phyloP scores from a whole-genome alignment of 208 protist genomes.

The Leishmania tarentolae region DNA sequence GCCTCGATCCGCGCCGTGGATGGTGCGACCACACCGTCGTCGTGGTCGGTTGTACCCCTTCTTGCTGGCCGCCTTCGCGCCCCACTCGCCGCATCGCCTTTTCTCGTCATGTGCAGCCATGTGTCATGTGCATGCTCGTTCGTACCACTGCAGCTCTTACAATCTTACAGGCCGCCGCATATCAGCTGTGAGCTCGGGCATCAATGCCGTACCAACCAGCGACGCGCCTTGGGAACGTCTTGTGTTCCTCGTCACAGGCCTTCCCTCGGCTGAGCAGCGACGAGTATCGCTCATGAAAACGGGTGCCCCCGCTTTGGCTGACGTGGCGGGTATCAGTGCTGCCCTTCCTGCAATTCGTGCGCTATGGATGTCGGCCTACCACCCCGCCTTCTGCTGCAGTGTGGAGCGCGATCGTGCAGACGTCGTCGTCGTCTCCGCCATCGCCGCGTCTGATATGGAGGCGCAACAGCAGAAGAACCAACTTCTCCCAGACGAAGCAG shows the following conservation, averaged over 20 bases:
- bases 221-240: neutral
- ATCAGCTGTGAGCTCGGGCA: neutral
- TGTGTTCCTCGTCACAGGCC: neutral
- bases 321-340: neutral
- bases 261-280: neutral
- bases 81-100: neutral
- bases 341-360: constrained; percentile 1
- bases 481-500: constrained; percentile 29
- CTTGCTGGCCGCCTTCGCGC: neutral
- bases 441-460: neutral
- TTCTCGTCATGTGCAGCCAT: neutral
- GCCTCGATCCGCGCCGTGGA: neutral
- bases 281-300: neutral
- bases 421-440: neutral
- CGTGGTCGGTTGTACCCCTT: neutral
- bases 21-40: neutral
- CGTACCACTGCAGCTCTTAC: neutral
- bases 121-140: neutral
- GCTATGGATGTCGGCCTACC: constrained; percentile 10
- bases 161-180: neutral
- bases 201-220: neutral
- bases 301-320: neutral
- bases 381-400: constrained; percentile 1
- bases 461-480: neutral
- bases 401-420: neutral